Conservation (phyloP, 192 early-diverging fungal genomes). For the Coemansia sp. region DNA sequence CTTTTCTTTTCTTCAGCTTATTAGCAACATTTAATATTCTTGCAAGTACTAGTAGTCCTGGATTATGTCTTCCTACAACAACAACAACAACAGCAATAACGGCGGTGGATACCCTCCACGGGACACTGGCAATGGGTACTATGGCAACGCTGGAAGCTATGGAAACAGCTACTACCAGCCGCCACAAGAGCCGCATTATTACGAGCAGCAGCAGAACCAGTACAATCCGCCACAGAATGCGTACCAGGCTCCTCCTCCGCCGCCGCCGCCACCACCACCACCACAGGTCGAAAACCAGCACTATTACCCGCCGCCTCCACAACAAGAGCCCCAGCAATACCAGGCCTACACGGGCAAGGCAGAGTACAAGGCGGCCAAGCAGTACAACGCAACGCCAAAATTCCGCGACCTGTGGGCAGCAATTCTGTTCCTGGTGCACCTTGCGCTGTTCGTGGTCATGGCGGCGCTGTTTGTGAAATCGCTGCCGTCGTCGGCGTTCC, state of each 20-base stretch:
- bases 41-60: not conserved
- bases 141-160: conserved; percentile 14
- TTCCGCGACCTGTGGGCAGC: conserved; percentile 57
- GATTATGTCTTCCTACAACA: conserved; percentile 29
- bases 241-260: conserved; percentile 7
- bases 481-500: conserved; percentile 48
- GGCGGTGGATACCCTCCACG: conserved; percentile 6
- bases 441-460: conserved; percentile 52
- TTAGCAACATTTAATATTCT: conserved; percentile 1
- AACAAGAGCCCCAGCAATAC: conserved; percentile 12
- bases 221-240: conserved; percentile 8
- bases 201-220: conserved; percentile 21
- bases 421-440: conserved; percentile 41
- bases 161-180: conserved; percentile 20
- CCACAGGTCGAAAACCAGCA: conserved; percentile 3
- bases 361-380: conserved; percentile 42
- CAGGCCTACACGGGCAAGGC: conserved; percentile 12
- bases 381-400: conserved; percentile 52
- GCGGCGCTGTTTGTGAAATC: conserved; percentile 43
- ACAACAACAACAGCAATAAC: conserved; percentile 18
- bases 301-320: conserved; percentile 24
- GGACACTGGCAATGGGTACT: not conserved
- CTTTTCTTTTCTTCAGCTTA: not conserved
- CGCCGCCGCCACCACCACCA: conserved; percentile 12
- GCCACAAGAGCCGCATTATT: conserved; percentile 12